Percentiles rank a stretch among this genome's conserved stretches.
These are phyloP conservation scores for Gossypium laxum DNA, from an alignment of 441 rosid genomes.

Conservation along the genomic window DNA sequence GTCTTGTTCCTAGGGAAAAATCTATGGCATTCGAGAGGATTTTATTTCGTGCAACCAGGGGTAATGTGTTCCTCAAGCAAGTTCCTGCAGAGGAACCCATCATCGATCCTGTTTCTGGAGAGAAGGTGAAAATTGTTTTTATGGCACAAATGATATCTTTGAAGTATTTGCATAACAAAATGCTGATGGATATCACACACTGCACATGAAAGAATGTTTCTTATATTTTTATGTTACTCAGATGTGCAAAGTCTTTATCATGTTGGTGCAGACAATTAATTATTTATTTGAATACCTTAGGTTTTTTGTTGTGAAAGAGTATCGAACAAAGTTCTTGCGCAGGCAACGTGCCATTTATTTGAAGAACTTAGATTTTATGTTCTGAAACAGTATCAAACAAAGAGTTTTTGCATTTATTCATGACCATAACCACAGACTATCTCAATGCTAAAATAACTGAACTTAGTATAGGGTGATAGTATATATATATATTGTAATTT, in stretches of 20 bases:
- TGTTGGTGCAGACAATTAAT: background rate
- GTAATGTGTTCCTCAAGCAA: conserved; percentile 71
- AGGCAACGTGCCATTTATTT: background rate
- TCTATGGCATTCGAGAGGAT: conserved; percentile 85
- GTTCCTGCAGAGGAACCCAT: conserved; percentile 59
- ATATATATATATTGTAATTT: background rate
- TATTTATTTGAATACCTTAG: background rate
- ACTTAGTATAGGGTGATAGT: background rate
- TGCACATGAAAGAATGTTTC: background rate
- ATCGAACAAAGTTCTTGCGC: background rate
- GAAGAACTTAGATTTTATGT: background rate
- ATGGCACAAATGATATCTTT: background rate
- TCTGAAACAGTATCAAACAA: background rate
- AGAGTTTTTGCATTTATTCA: background rate
- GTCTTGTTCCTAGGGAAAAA: conserved; percentile 75
- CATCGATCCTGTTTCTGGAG: conserved; percentile 75
- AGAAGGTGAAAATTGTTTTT: conserved; percentile 41
- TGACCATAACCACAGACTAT: background rate
- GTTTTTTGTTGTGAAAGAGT: background rate
- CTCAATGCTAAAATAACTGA: background rate
- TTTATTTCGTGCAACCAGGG: conserved; percentile 91
- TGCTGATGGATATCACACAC: background rate
- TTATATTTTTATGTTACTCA: background rate
- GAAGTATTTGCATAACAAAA: background rate
- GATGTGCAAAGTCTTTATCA: background rate